Percentiles rank a stretch among this genome's conserved stretches.
phyloP scores from a whole-genome alignment of 2,329 filamentous ascomycete genomes.

The Microdochium nivale region DNA sequence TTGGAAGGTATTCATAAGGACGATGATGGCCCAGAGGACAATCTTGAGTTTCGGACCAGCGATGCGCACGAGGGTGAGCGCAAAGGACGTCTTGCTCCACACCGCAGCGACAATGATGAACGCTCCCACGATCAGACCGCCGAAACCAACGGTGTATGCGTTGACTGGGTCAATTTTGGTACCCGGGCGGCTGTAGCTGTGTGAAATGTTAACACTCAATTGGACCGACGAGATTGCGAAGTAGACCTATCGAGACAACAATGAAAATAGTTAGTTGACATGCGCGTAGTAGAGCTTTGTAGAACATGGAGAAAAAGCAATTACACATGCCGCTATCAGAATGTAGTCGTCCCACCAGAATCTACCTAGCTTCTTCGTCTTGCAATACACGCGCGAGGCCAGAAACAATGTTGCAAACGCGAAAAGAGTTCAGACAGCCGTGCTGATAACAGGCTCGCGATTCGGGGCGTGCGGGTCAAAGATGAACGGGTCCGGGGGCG shows the following conservation, averaged over 20 bases:
- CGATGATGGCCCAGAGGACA: slow-evolving; percentile 22
- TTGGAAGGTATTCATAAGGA: slow-evolving; percentile 21
- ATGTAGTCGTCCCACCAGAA: slow-evolving; percentile 23
- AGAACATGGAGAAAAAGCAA: slow-evolving; percentile 4
- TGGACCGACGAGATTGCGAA: slow-evolving; percentile 4
- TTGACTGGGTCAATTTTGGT: slow-evolving; percentile 6
- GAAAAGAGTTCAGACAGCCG: neutral
- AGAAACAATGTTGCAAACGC: slow-evolving; percentile 2
- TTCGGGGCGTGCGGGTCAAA: neutral
- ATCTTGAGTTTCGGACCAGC: slow-evolving; percentile 15
- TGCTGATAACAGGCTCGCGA: neutral
- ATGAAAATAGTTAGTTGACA: neutral
- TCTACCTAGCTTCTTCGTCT: slow-evolving; percentile 11
- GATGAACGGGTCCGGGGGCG: neutral
- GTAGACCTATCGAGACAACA: neutral
- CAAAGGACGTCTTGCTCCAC: slow-evolving; percentile 29
- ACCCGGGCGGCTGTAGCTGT: slow-evolving; percentile 10
- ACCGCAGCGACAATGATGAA: slow-evolving; percentile 20
- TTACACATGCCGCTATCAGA: slow-evolving; percentile 18
- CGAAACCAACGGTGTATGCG: slow-evolving; percentile 9
- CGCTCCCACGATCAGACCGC: slow-evolving; percentile 9
- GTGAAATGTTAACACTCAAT: slow-evolving; percentile 5
- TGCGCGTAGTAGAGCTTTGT: too few species aligned
- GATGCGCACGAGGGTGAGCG: slow-evolving; percentile 24
- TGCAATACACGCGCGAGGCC: slow-evolving; percentile 13